A percentile compares a stretch with the other conserved stretches of the same genome.
Conservation (phyloP, 331 rosid genomes). For the Phaseolus coccineus region DNA sequence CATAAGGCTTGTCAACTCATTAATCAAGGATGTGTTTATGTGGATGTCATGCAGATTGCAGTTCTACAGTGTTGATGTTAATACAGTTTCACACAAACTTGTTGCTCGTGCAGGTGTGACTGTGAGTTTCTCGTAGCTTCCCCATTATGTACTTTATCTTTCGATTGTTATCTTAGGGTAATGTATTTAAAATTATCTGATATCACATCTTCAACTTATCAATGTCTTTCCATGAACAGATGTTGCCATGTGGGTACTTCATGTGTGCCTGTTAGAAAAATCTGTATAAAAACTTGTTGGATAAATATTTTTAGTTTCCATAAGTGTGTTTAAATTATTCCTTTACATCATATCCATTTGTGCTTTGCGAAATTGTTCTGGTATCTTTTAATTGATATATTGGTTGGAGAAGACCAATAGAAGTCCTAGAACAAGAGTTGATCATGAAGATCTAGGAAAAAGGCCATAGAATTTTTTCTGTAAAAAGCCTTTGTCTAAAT, state of each 20-base stretch:
- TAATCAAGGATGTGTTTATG: slow-evolving; percentile 24
- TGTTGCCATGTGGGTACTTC: not conserved
- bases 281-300: not conserved
- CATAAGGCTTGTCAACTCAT: slow-evolving; percentile 18
- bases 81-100: slow-evolving; percentile 76
- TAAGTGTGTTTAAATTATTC: not conserved
- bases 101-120: slow-evolving; percentile 83
- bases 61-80: slow-evolving; percentile 82
- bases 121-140: slow-evolving; percentile 62
- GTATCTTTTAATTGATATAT: slow-evolving; percentile 22
- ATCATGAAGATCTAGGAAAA: slow-evolving; percentile 18
- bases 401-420: slow-evolving; percentile 8
- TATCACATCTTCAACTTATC: not conserved
- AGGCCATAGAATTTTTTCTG: not conserved
- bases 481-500: not conserved
- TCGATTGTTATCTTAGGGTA: slow-evolving; percentile 31
- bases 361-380: not conserved
- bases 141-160: slow-evolving; percentile 23
- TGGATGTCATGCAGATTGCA: slow-evolving; percentile 61
- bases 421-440: not conserved
- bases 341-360: slow-evolving; percentile 8
- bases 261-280: not conserved
- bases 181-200: not conserved
- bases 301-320: not conserved
- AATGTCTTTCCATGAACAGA: not conserved